Evolutionary conservation across 164 flowering plant species (phyloP).

Genomic region (Magnolia officinalis): DNA sequence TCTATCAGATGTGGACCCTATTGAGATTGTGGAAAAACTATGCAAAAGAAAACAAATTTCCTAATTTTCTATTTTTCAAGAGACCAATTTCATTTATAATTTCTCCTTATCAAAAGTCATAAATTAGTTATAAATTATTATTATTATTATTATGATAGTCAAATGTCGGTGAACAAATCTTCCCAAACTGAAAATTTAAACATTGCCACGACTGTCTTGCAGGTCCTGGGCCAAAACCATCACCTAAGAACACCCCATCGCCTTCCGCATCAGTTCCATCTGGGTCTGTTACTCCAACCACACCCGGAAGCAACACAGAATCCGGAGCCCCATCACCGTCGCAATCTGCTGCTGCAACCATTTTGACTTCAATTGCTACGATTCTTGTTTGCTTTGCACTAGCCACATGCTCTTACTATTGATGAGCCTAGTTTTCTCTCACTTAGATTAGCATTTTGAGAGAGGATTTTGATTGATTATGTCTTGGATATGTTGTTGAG

Average conservation of each 20-base stretch:
- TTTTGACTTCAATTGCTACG: not conserved
- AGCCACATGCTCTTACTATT: not conserved
- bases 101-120: too few relatives aligned
- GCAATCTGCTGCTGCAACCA: constrained; percentile 1
- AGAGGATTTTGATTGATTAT: not conserved
- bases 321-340: constrained; percentile 7
- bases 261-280: not conserved
- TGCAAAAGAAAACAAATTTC: too few relatives aligned
- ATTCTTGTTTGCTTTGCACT: not conserved
- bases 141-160: not conserved
- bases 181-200: not conserved
- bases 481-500: not conserved
- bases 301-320: not conserved
- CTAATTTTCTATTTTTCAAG: too few relatives aligned
- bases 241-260: not conserved
- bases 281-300: not conserved
- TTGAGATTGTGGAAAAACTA: too few relatives aligned
- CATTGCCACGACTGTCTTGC: not conserved
- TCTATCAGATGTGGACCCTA: too few relatives aligned
- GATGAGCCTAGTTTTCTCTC: not conserved
- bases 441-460: not conserved
- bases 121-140: not conserved
- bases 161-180: not conserved
- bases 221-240: not conserved
- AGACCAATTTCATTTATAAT: too few relatives aligned